phyloP scores from a whole-genome alignment of 148 eudicot species.

The Salicornia ramosissima region DNA sequence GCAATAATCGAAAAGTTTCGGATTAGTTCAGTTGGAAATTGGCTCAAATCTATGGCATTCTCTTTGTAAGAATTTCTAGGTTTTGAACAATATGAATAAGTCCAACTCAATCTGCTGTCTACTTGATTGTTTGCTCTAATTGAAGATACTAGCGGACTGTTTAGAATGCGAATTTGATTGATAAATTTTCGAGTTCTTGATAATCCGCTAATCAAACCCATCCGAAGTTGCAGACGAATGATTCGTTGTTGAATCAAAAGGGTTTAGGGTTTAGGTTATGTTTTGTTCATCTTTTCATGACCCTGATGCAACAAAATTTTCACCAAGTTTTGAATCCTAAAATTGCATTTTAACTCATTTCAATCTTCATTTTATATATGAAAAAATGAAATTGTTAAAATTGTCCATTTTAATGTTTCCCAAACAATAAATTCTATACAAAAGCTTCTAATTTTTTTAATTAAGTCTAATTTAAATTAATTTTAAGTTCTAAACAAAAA shows the following conservation, averaged over 20 bases:
- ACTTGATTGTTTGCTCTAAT: conserved; percentile 2
- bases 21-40: conserved; percentile 68
- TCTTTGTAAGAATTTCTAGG: conserved; percentile 38
- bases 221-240: conserved; percentile 17
- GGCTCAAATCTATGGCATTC: conserved; percentile 52
- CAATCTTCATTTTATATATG: too few species aligned
- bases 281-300: too few species aligned
- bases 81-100: conserved; percentile 42
- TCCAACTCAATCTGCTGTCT: conserved; percentile 20
- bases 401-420: too few species aligned
- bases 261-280: conserved; percentile 45
- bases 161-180: conserved; percentile 12
- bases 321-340: too few species aligned
- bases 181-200: conserved; percentile 35
- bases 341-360: too few species aligned
- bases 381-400: too few species aligned
- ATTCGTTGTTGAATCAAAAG: neutral
- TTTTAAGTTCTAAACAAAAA: too few species aligned
- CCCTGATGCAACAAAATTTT: too few species aligned
- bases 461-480: too few species aligned
- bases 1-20: conserved; percentile 91
- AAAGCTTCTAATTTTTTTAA: too few species aligned
- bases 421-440: too few species aligned
- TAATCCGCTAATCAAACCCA: conserved; percentile 37
- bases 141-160: conserved; percentile 11